Percentiles rank a stretch among this genome's conserved stretches.
These are phyloP conservation scores for Suillus variegatus DNA, from an alignment of 768 basidiomycete genomes.

Conservation along the genomic window DNA sequence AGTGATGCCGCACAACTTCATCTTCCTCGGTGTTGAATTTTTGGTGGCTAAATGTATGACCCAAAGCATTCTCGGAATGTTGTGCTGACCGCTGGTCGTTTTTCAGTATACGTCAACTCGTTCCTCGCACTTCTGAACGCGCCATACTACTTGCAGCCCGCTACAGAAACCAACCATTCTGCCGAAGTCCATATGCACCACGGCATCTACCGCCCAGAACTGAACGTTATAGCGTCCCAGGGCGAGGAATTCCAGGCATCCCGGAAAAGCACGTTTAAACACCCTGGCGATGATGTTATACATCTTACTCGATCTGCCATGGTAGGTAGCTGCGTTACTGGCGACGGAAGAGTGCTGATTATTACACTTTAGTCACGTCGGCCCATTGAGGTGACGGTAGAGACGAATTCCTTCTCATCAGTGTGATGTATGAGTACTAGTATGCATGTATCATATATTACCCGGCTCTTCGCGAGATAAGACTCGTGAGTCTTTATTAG, in stretches of 20 bases:
- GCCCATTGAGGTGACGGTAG: no score
- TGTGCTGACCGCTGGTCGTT: background rate
- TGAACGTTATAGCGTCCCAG: background rate
- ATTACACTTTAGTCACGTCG: background rate
- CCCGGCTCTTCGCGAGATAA: background rate
- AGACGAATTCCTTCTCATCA: no score
- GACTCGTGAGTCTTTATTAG: background rate
- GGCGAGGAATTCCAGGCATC: background rate
- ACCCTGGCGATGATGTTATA: background rate
- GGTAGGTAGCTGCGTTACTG: background rate
- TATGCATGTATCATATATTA: no score
- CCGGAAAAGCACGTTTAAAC: background rate
- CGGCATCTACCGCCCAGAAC: background rate
- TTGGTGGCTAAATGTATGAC: background rate
- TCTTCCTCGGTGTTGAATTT: background rate
- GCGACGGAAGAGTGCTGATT: background rate
- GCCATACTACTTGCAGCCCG: background rate
- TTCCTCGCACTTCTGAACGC: slow-evolving; percentile 8
- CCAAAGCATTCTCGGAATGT: background rate
- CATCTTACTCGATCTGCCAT: background rate
- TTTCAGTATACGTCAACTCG: slow-evolving; percentile 10
- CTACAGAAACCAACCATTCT: background rate
- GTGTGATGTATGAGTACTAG: no score
- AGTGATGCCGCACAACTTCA: background rate
- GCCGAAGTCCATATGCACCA: background rate